phyloP scores from a whole-genome alignment of 2,329 filamentous ascomycete species.

The Aspergillus terreus region DNA sequence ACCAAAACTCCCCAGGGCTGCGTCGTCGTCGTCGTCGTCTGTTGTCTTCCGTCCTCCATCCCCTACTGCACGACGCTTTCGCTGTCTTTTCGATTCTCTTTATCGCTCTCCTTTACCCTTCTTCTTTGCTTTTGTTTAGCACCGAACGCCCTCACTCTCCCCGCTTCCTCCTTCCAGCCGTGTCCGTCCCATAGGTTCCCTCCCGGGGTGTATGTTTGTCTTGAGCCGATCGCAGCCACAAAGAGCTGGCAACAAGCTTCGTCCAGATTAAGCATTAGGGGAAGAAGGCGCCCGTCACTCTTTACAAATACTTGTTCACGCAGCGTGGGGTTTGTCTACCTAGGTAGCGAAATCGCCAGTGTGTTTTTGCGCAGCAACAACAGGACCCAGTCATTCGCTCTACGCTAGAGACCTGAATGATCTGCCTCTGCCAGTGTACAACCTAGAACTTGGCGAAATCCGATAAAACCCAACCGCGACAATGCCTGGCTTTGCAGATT shows the following conservation, averaged over 20 bases:
- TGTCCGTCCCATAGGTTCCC: constrained; percentile 13
- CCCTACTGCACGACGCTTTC: neutral
- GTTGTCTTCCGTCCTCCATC: constrained; percentile 7
- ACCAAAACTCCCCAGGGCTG: constrained; percentile 4
- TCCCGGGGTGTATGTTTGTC: constrained; percentile 10
- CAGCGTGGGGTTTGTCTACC: neutral
- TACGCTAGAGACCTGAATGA: too few species aligned
- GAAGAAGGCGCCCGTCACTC: constrained; percentile 13
- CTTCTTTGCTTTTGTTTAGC: constrained; percentile 1
- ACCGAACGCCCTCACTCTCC: neutral
- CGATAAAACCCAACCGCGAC: constrained; percentile 27
- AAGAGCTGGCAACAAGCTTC: constrained; percentile 8
- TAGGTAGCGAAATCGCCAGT: neutral
- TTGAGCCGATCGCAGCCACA: constrained; percentile 9
- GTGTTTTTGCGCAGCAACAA: constrained; percentile 1
- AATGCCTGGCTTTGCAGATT: constrained; percentile 89
- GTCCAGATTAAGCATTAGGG: constrained; percentile 4
- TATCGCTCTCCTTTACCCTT: neutral
- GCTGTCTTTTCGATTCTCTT: neutral
- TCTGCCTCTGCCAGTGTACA: too few species aligned
- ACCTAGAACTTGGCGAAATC: neutral
- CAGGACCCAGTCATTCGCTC: too few species aligned
- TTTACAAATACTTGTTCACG: neutral
- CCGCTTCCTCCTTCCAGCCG: constrained; percentile 8
- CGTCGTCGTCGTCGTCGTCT: constrained; percentile 2